phyloP scores from a whole-genome alignment of 2,329 filamentous ascomycete genomes.

The Zymoseptoria ardabiliae region DNA sequence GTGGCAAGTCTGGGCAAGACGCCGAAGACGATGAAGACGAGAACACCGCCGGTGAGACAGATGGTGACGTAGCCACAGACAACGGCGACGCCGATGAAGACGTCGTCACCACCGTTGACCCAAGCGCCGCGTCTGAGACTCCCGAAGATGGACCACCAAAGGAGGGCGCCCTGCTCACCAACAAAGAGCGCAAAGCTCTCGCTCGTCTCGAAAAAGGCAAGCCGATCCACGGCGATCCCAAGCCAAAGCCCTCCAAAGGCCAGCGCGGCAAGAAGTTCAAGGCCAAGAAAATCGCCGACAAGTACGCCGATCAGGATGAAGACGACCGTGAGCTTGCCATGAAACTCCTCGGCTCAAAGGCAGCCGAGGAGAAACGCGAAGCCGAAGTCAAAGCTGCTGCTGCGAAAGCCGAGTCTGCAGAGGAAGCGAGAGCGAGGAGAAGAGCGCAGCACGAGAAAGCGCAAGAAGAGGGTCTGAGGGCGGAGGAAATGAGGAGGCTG shows the following conservation, averaged over 20 bases:
- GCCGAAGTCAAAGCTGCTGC: conserved; percentile 52
- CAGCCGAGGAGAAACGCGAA: conserved; percentile 59
- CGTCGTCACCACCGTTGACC: conserved; percentile 1
- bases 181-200: conserved; percentile 28
- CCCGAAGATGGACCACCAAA: conserved; percentile 25
- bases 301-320: conserved; percentile 91
- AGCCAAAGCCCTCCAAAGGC: conserved; percentile 17
- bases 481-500: conserved; percentile 59
- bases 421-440: conserved; percentile 65
- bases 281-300: conserved; percentile 76
- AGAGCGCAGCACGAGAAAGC: conserved; percentile 72
- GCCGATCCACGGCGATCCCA: conserved; percentile 10
- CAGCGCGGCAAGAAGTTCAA: conserved; percentile 70
- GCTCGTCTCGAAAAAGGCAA: conserved; percentile 12
- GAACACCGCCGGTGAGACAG: conserved; percentile 22
- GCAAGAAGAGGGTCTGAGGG: conserved; percentile 66
- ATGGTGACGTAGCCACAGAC: conserved; percentile 24
- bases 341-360: conserved; percentile 71
- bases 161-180: conserved; percentile 24
- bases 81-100: conserved; percentile 27
- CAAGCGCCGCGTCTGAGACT: conserved; percentile 7
- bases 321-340: conserved; percentile 82
- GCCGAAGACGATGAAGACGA: conserved; percentile 20
- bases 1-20: conserved; percentile 5
- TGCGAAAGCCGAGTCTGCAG: conserved; percentile 56